Base-by-base conservation (phyloP, 805 yeast species). In the Yarrowia osloensis region DNA sequence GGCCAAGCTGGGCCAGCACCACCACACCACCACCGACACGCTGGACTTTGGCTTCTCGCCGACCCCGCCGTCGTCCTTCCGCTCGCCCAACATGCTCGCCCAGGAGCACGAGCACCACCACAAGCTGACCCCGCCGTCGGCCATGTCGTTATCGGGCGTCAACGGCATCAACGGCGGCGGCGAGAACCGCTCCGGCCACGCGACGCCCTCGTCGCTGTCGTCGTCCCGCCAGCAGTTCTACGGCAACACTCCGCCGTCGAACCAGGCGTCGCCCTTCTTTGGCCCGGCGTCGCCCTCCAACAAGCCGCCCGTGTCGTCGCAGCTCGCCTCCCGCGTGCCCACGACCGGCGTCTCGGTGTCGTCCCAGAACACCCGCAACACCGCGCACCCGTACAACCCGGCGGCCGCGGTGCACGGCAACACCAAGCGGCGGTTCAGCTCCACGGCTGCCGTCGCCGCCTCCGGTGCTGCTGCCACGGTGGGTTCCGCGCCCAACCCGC, bases 1-100 rank as follows among this genome's bases (percentile, higher is more conserved):
- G 63, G 52, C 66, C 40, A 61, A 61, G 29, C 50, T 57, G 26
- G 35, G 35, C 46, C 39, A 59, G 22, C 39, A 39, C 37, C 65
- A 59, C 44, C 66, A 44, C 66, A 61, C 54, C 42, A 61, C 66
- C 29, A 61, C 54, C 13, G 66, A 61, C 44, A 61, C 66, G 19
- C 40, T 61, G n/a, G 66, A 61, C 54, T 61, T 61, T 61, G 66
- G 54, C 22, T 61, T 61, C 26, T 61, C 66, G n/a, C 54, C 66
- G 4, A 61, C 66, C 1, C 66, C 66, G 11, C 66, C 66, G 5
- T 44, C 66, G 6, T 44, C 54, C 12, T 61, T 61, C 54, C 49
- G 66, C 12, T 61, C 66, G 2, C 66, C 66, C 39, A 61, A 46
- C 54, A 44, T 61, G 17, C 66, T 61, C 9, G 66, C 66, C 54